Conservation (phyloP, 2,329 filamentous ascomycete species). For the Xylariaceae sp. region DNA sequence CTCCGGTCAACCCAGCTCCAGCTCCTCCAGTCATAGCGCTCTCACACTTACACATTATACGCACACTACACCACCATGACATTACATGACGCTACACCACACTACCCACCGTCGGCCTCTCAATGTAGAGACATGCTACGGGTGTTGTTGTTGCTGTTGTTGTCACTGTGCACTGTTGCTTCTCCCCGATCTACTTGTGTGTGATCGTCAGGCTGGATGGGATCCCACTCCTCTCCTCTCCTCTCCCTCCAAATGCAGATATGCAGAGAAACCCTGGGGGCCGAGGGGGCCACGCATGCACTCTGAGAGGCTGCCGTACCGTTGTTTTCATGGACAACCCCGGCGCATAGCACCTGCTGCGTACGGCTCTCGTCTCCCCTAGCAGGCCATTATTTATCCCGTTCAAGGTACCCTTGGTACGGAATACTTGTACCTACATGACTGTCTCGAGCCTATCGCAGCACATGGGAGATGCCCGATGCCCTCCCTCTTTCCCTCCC, state of each 20-base stretch:
- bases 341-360: constrained; percentile 1
- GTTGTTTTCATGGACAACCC: constrained; percentile 8
- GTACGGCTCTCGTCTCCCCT: constrained; percentile 8
- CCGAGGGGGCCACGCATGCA: constrained; percentile 6
- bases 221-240: not conserved
- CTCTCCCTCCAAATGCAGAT: constrained; percentile 11
- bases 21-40: constrained; percentile 4
- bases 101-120: not conserved
- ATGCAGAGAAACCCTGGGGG: constrained; percentile 15
- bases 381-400: constrained; percentile 7
- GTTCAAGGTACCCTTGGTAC: constrained; percentile 14
- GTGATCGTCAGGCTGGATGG: constrained; percentile 11
- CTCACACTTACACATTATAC: not conserved
- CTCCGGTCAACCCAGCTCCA: not conserved
- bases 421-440: not conserved
- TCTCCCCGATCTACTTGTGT: not conserved
- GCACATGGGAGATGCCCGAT: constrained; percentile 11
- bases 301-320: constrained; percentile 12
- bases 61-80: not conserved
- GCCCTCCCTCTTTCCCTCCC: constrained; percentile 3
- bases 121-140: not conserved
- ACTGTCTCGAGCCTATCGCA: not conserved
- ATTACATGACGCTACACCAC: not conserved
- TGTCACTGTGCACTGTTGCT: constrained; percentile 3
- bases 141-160: not conserved